Evolutionary conservation across 331 rosid genomes (phyloP), one percentile per base, ranked within the genome.

Genomic region (Pyrus hybrid): DNA sequence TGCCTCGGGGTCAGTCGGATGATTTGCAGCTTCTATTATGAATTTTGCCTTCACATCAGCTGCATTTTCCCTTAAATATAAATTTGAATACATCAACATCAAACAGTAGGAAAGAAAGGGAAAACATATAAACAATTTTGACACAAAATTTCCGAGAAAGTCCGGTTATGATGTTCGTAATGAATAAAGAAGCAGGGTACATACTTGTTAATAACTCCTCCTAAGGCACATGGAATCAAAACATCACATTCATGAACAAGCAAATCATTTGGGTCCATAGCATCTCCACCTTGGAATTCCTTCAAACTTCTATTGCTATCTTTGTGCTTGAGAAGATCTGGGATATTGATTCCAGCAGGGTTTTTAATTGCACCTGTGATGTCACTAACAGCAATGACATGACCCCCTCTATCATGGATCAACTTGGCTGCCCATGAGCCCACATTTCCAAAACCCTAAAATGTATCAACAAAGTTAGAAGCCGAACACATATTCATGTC

Each of bases 1-100:
- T 12, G 98, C 97, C 5, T 93, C 98, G 2, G 97, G 98, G 68
- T 93, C 96, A 26, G 97, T 86, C 20, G 98, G 97, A 83, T 91
- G 97, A 73, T 93, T 91, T 66, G 98, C 98, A 70, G 90, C 98
- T 81, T 93, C 98, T 66, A 91, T 76, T 54, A 93, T 83, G 77
- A 82, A 91, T 74, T 89, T 89, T 28, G 97, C 96, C 80, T 84
- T 87, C 68, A 93, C 91, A 71, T 87, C 87, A 70, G 84, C 87
- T 33, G 97, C 98, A 85, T 89, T 93, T 60, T 85, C 97, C 91
- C 98, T 93, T 62, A 13, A 81, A 71, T 32, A 69, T 69, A 69
- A 76, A 41, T 25, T 13, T 9, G 47, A 63, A 11, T n/a, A 66
- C 26, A 37, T n/a, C 13, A 63, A 0, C 28, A 62, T 51, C 67